A percentile compares a stretch with the other conserved stretches of the same genome.
Evolutionary conservation across 352 stramenopile genomes (phyloP).

Genomic region (Phytophthora cryptogea): DNA sequence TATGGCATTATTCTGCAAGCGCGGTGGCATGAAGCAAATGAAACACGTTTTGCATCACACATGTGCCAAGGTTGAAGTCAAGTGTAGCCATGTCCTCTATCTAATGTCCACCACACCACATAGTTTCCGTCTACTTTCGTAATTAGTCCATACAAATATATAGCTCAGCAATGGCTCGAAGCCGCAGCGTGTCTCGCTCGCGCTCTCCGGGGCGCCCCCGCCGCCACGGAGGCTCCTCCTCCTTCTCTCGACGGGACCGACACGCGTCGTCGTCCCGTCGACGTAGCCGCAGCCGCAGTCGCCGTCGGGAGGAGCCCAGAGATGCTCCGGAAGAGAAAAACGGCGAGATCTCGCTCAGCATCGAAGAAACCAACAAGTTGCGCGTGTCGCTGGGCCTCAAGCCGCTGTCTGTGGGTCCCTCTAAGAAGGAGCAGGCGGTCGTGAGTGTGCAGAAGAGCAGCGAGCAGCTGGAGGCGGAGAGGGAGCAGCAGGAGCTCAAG

Average conservation of each 20-base stretch:
- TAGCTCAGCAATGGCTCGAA: conserved; percentile 29
- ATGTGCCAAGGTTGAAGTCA: not conserved
- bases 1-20: not conserved
- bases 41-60: not conserved
- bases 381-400: conserved; percentile 76
- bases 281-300: conserved; percentile 33
- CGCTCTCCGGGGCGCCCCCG: conserved; percentile 35
- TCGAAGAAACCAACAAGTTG: conserved; percentile 85
- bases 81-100: not conserved
- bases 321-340: conserved; percentile 55
- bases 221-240: conserved; percentile 14
- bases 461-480: conserved; percentile 56
- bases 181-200: conserved; percentile 33
- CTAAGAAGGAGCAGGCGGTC: conserved; percentile 52
- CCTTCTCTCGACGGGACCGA: conserved; percentile 27
- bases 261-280: conserved; percentile 31
- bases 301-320: conserved; percentile 15
- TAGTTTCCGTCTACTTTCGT: not conserved
- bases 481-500: conserved; percentile 51
- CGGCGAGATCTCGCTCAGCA: conserved; percentile 80
- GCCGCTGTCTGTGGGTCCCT: conserved; percentile 54
- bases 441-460: conserved; percentile 74
- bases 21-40: not conserved
- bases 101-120: not conserved
- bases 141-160: not conserved